Evolutionary conservation across 495 filamentous ascomycete species (phyloP), one percentile per base, ranked within the genome.

Genomic region (Haplographium delicatum): DNA sequence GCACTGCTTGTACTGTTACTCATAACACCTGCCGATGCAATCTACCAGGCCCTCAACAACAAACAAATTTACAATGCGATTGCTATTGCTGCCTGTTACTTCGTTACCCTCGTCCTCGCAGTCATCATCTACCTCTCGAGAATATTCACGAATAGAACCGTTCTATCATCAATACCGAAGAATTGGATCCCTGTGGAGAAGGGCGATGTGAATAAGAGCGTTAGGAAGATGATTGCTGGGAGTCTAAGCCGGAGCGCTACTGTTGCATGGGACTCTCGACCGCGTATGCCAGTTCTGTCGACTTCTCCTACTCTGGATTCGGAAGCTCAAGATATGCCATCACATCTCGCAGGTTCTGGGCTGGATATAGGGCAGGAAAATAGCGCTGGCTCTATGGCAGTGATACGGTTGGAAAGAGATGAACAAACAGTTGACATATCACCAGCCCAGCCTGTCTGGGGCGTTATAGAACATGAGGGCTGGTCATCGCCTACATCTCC

Each of bases 101-200:
- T 94, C 39, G 69, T 91, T 20, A 90, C 89, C 35, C 76, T 85
- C 30, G 35, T 87, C 19, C 60, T 91, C 44, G 75, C 86, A 22
- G 62, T 80, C 30, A 79, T 95, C 34, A 80, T 97, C 54, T 97
- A 96, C 55, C 78, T 83, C 26, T 80, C 81, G 22, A 75, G 94
- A n/a, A 78, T 97, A n/a, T 96, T 89, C 65, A 86, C 89, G 22
- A 91, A 85, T 59, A 80, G 88, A 30, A 85, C 72, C 27, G 82
- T 85, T 10, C 75, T 98, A 19, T 73, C 81, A 1, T 83, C 76
- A 2, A 96, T 98, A 42, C 94, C 94, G 1, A 90, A 89, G 59
- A 67, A 77, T 42, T 90, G 83, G 76, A 79, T 94, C 5, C 89
- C 89, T 8, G 68, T 94, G 42, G 89, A 89, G 61, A 84, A 87